Evolutionary conservation across 352 stramenopile species (phyloP).

Genomic region (Phytophthora sp.): DNA sequence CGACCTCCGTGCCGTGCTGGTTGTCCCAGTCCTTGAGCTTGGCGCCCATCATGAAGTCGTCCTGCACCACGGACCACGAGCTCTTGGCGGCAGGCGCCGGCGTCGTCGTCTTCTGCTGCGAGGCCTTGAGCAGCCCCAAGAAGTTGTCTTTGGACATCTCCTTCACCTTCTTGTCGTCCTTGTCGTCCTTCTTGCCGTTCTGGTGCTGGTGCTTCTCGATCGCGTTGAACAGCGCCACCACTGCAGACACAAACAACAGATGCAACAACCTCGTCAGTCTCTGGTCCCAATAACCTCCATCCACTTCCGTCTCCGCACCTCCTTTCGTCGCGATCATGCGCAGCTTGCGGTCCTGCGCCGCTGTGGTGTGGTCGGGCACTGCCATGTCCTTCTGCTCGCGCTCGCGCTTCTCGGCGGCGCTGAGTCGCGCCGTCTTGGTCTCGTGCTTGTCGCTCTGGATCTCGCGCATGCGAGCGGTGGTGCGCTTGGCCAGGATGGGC

Average conservation of each 20-base stretch:
- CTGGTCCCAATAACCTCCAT: neutral
- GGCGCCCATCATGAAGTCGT: slow-evolving; percentile 88
- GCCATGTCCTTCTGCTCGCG: slow-evolving; percentile 84
- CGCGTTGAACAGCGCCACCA: slow-evolving; percentile 86
- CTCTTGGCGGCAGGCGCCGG: slow-evolving; percentile 43
- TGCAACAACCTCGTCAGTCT: neutral
- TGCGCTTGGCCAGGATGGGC: slow-evolving; percentile 86
- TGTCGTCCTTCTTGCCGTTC: slow-evolving; percentile 58
- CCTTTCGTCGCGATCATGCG: slow-evolving; percentile 87
- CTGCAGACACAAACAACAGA: slow-evolving; percentile 30
- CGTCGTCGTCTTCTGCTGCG: slow-evolving; percentile 44
- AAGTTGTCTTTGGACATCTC: slow-evolving; percentile 89
- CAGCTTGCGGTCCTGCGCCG: slow-evolving; percentile 67
- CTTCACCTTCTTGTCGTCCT: slow-evolving; percentile 84
- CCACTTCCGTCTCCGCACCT: slow-evolving; percentile 33
- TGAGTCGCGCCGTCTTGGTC: slow-evolving; percentile 67
- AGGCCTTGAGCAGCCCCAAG: slow-evolving; percentile 74
- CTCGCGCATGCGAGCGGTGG: slow-evolving; percentile 82
- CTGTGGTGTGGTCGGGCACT: slow-evolving; percentile 63
- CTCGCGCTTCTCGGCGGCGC: slow-evolving; percentile 73
- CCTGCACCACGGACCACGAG: slow-evolving; percentile 83
- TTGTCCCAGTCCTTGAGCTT: slow-evolving; percentile 89
- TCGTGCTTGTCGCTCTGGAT: slow-evolving; percentile 80
- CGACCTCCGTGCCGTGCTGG: slow-evolving; percentile 55
- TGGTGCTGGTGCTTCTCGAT: slow-evolving; percentile 88